A percentile compares a stretch with the other conserved stretches of the same genome.
Evolutionary conservation across 805 yeast genomes (phyloP).

Genomic region (Candida boidinii): DNA sequence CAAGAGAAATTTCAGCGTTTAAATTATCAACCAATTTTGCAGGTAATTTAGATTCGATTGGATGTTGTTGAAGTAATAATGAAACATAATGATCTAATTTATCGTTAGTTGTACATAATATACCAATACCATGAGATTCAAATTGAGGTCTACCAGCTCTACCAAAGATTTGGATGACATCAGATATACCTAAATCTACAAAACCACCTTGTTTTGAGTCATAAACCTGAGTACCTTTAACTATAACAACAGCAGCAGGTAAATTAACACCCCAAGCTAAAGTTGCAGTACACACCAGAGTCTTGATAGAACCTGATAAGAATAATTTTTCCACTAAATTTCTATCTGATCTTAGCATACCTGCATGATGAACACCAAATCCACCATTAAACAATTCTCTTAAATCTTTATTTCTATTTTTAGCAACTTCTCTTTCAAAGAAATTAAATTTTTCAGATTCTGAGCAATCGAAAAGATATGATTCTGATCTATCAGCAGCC

Average conservation of each 20-base stretch:
- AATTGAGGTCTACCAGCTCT: conserved; percentile 99
- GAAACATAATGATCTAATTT: conserved; percentile 82
- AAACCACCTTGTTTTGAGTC: conserved; percentile 94
- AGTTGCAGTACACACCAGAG: conserved; percentile 92
- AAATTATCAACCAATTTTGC: conserved; percentile 81
- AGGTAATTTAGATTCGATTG: conserved; percentile 81
- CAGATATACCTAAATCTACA: conserved; percentile 89
- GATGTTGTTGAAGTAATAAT: conserved; percentile 86
- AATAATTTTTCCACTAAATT: conserved; percentile 86
- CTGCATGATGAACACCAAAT: conserved; percentile 95
- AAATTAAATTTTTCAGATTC: conserved; percentile 32
- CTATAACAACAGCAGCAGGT: conserved; percentile 95
- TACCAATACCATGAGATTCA: conserved; percentile 88
- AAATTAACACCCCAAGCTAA: conserved; percentile 99
- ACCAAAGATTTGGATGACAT: conserved; percentile 96
- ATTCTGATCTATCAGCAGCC: conserved; percentile 57
- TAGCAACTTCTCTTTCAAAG: conserved; percentile 56
- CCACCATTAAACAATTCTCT: conserved; percentile 75
- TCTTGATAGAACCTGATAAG: conserved; percentile 75
- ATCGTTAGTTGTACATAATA: conserved; percentile 77
- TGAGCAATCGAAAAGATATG: conserved; percentile 49
- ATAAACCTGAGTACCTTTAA: conserved; percentile 94
- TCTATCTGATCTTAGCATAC: conserved; percentile 87
- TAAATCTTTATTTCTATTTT: conserved; percentile 69
- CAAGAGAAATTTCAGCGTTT: conserved; percentile 93